Evolutionary conservation across 768 basidiomycete genomes (phyloP).

Genomic region (Chalciporus sphaerocephalus): DNA sequence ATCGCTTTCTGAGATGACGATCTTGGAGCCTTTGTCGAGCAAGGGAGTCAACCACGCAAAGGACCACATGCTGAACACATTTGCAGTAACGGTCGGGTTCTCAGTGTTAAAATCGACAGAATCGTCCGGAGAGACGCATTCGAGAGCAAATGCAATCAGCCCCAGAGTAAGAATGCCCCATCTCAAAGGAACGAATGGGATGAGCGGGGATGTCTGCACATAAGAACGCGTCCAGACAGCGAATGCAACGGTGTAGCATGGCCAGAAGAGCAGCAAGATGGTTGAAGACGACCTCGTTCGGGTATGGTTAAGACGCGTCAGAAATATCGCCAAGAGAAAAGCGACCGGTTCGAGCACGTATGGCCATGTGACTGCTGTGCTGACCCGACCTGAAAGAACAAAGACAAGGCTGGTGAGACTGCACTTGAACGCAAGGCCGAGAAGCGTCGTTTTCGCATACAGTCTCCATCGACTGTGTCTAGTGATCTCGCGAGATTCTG

Average conservation of each 20-base stretch:
- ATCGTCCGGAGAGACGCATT: slow-evolving; percentile 64
- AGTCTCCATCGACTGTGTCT: slow-evolving; percentile 50
- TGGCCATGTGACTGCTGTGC: slow-evolving; percentile 39
- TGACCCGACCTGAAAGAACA: slow-evolving; percentile 35
- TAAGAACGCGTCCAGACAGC: slow-evolving; percentile 61
- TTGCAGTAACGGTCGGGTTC: slow-evolving; percentile 71
- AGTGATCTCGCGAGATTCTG: slow-evolving; percentile 33
- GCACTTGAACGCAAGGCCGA: slow-evolving; percentile 42
- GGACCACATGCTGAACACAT: slow-evolving; percentile 76
- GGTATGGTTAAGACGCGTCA: slow-evolving; percentile 68
- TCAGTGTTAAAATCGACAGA: slow-evolving; percentile 45
- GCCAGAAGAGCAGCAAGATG: slow-evolving; percentile 79
- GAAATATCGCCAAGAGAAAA: slow-evolving; percentile 41
- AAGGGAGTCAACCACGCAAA: slow-evolving; percentile 86
- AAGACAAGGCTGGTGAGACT: slow-evolving; percentile 44
- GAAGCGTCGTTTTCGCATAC: slow-evolving; percentile 51
- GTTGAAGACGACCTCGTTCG: slow-evolving; percentile 68
- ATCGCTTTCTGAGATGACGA: slow-evolving; percentile 80
- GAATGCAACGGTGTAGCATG: slow-evolving; percentile 49
- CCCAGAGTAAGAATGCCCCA: slow-evolving; percentile 42
- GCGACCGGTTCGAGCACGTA: slow-evolving; percentile 59
- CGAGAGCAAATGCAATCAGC: slow-evolving; percentile 54
- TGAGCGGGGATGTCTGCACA: slow-evolving; percentile 29
- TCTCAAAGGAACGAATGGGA: slow-evolving; percentile 43
- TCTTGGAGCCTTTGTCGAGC: slow-evolving; percentile 60